A percentile compares a stretch with the other conserved stretches of the same genome.
Conservation (phyloP, 2,329 filamentous ascomycete species). For the Didymella sp. region DNA sequence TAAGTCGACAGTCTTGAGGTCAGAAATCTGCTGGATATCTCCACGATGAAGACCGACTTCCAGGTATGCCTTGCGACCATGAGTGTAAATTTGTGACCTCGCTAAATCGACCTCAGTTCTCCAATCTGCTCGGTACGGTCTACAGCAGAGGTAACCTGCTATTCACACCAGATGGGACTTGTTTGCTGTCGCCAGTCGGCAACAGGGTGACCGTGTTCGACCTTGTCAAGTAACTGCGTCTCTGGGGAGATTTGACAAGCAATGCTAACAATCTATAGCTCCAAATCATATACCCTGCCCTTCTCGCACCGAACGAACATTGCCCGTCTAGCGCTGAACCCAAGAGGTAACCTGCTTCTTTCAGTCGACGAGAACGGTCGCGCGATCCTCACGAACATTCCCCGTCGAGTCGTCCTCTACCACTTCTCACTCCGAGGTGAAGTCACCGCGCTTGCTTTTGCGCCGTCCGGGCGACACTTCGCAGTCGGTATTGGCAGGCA, state of each 20-base stretch:
- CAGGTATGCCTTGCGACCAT: constrained; percentile 66
- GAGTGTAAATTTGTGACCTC: not conserved
- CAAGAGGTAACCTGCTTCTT: constrained; percentile 88
- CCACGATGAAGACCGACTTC: constrained; percentile 96
- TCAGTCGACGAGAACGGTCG: constrained; percentile 93
- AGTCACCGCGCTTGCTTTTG: constrained; percentile 85
- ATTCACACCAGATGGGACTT: constrained; percentile 95
- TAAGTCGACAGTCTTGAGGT: constrained; percentile 19
- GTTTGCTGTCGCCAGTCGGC: constrained; percentile 93
- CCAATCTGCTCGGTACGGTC: constrained; percentile 96
- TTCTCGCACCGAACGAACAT: constrained; percentile 97
- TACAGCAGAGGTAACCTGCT: constrained; percentile 98
- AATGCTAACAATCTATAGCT: constrained; percentile 58
- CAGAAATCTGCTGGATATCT: constrained; percentile 2
- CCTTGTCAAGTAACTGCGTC: constrained; percentile 78
- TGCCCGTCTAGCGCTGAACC: constrained; percentile 82
- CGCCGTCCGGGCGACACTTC: constrained; percentile 89
- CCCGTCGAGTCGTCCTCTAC: constrained; percentile 83
- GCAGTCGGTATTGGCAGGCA: constrained; percentile 85
- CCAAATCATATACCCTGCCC: constrained; percentile 84
- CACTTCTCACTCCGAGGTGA: constrained; percentile 93
- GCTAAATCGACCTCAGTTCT: constrained; percentile 74
- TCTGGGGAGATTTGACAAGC: not conserved
- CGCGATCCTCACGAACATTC: constrained; percentile 90
- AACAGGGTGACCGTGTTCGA: constrained; percentile 97